phyloP scores from a whole-genome alignment of 2,329 filamentous ascomycete genomes.

The Sphaerulina vaccinii region DNA sequence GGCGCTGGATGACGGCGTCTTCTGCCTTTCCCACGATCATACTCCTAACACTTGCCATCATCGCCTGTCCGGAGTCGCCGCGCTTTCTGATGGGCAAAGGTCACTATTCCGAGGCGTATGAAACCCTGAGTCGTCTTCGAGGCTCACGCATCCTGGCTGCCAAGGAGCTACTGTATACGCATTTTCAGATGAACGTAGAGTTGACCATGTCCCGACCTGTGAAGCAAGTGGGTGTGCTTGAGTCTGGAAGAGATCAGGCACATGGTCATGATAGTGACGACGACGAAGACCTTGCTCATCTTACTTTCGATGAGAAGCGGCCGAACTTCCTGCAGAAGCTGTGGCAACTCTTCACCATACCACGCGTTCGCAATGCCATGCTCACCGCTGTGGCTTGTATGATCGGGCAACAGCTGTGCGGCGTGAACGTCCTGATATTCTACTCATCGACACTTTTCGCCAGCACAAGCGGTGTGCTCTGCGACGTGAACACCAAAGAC shows the following conservation, averaged over 20 bases:
- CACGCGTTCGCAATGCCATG: constrained; percentile 30
- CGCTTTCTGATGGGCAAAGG: constrained; percentile 29
- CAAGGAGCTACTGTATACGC: constrained; percentile 33
- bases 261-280: not conserved
- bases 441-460: constrained; percentile 32
- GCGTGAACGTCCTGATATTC: constrained; percentile 30
- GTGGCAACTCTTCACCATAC: constrained; percentile 30
- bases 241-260: no score
- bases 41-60: constrained; percentile 29
- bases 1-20: constrained; percentile 34
- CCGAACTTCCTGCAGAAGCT: constrained; percentile 29
- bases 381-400: constrained; percentile 29
- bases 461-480: constrained; percentile 5
- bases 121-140: constrained; percentile 27
- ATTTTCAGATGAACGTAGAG: constrained; percentile 34
- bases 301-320: not conserved
- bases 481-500: constrained; percentile 10
- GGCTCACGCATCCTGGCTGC: constrained; percentile 32
- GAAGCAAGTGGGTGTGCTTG: no score
- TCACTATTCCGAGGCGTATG: constrained; percentile 29
- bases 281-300: not conserved
- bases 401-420: constrained; percentile 33
- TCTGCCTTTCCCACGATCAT: constrained; percentile 31
- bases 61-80: constrained; percentile 33
- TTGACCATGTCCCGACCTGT: no score